Conservation (phyloP, 202 grass and related monocot genomes). For the Panicum hallii region DNA sequence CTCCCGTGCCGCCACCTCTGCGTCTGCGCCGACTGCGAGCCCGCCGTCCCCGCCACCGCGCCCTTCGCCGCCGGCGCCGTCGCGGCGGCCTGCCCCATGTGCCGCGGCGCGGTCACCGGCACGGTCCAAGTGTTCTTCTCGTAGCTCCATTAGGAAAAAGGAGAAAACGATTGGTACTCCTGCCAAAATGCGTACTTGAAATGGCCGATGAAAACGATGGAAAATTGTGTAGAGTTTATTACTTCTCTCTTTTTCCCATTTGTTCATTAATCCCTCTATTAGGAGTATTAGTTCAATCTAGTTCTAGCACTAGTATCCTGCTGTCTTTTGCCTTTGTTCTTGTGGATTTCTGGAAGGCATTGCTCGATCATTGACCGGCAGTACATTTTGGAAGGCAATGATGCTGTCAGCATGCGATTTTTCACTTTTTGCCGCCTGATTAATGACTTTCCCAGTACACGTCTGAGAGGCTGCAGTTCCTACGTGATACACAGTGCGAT, state of each 20-base stretch:
- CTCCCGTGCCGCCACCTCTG: slow-evolving; percentile 77
- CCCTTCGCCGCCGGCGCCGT: slow-evolving; percentile 1
- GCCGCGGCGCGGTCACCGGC: slow-evolving; percentile 57
- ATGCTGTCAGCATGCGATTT: neutral
- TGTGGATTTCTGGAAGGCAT: neutral
- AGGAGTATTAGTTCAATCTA: neutral
- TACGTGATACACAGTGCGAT: neutral
- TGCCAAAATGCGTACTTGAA: neutral
- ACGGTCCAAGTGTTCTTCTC: slow-evolving; percentile 62
- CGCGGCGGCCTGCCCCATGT: slow-evolving; percentile 53
- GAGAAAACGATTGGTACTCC: neutral
- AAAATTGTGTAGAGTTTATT: slow-evolving; percentile 25
- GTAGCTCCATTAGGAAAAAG: slow-evolving; percentile 1
- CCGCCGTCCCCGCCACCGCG: slow-evolving; percentile 6
- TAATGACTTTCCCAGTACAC: neutral
- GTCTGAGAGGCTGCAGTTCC: neutral
- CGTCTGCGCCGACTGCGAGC: slow-evolving; percentile 59
- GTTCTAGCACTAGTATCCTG: neutral
- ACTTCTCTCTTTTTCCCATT: neutral
- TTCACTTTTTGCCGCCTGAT: neutral
- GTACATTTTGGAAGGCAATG: slow-evolving; percentile 1
- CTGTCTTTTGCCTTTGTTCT: neutral
- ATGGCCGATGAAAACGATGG: neutral
- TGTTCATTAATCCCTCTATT: neutral
- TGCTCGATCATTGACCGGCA: neutral